Evolutionary conservation across 2,329 filamentous ascomycete genomes (phyloP).

Genomic region (Cladosporium sp.): DNA sequence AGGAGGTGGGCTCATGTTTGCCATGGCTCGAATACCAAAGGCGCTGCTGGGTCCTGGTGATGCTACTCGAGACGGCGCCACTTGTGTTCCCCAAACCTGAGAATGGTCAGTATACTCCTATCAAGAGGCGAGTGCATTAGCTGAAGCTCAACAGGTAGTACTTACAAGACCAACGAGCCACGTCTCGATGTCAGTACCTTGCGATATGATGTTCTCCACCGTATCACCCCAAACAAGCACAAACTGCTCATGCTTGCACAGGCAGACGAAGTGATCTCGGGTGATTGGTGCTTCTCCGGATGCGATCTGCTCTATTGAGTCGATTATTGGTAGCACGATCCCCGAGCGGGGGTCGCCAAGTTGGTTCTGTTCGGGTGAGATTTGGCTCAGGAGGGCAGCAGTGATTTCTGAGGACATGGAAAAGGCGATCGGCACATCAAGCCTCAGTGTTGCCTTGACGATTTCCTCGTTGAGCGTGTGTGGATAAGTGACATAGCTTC

Average conservation of each 20-base stretch:
- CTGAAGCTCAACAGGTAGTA: too few relatives aligned
- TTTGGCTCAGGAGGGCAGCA: conserved; percentile 9
- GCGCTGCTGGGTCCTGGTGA: conserved; percentile 9
- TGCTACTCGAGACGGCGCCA: neutral
- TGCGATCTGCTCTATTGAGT: conserved; percentile 8
- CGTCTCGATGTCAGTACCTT: conserved; percentile 12
- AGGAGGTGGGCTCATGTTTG: neutral
- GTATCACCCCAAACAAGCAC: conserved; percentile 14
- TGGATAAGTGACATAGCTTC: conserved; percentile 11
- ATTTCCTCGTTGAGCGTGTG: conserved; percentile 11
- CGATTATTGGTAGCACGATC: conserved; percentile 7
- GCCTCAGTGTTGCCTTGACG: conserved; percentile 10
- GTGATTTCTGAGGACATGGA: conserved; percentile 13
- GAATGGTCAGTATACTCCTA: neutral
- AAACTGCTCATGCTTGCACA: conserved; percentile 12
- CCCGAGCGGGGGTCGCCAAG: conserved; percentile 7
- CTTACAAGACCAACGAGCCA: conserved; percentile 13
- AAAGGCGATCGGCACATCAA: conserved; percentile 12
- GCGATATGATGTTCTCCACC: conserved; percentile 9
- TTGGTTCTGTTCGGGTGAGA: conserved; percentile 11
- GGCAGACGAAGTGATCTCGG: conserved; percentile 10
- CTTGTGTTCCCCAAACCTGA: conserved; percentile 12
- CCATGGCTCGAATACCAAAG: conserved; percentile 1
- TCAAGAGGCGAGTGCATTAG: neutral
- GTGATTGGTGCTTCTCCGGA: conserved; percentile 8